phyloP scores from a whole-genome alignment of 441 rosid species.

The Adansonia gregorii region DNA sequence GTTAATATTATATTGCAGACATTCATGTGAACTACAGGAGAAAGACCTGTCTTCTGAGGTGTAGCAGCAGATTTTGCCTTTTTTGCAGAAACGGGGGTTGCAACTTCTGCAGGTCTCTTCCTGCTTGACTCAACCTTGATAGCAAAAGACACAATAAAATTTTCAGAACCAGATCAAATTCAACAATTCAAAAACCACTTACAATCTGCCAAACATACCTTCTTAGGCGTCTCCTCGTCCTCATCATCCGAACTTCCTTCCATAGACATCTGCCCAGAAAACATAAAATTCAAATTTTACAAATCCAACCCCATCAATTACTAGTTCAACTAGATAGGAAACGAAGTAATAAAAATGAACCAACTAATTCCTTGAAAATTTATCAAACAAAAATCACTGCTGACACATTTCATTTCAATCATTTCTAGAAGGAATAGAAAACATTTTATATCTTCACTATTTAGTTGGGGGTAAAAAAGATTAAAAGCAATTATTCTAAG shows the following conservation, averaged over 20 bases:
- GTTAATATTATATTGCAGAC: background rate
- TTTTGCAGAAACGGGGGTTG: constrained; percentile 62
- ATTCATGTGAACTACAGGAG: background rate
- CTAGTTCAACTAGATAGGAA: background rate
- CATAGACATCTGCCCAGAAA: constrained; percentile 32
- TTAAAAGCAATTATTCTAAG: background rate
- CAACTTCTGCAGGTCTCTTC: constrained; percentile 68
- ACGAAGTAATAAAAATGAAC: background rate
- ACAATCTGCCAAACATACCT: constrained; percentile 27
- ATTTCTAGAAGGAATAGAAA: background rate
- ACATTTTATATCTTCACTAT: background rate
- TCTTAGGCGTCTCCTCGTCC: constrained; percentile 53
- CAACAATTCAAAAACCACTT: background rate
- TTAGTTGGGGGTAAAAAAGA: background rate
- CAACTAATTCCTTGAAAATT: background rate
- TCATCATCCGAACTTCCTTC: constrained; percentile 42
- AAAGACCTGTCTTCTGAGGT: constrained; percentile 75
- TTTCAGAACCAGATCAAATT: background rate
- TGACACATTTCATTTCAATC: background rate
- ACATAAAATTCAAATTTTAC: background rate
- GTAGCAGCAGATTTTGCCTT: constrained; percentile 59
- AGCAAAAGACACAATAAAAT: background rate
- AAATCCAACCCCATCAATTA: background rate
- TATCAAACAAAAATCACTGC: background rate
- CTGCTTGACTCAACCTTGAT: constrained; percentile 57